A percentile compares a stretch with the other conserved stretches of the same genome.
Evolutionary conservation across 2,329 filamentous ascomycete genomes (phyloP).

Genomic region (Trichophaea hybrida): DNA sequence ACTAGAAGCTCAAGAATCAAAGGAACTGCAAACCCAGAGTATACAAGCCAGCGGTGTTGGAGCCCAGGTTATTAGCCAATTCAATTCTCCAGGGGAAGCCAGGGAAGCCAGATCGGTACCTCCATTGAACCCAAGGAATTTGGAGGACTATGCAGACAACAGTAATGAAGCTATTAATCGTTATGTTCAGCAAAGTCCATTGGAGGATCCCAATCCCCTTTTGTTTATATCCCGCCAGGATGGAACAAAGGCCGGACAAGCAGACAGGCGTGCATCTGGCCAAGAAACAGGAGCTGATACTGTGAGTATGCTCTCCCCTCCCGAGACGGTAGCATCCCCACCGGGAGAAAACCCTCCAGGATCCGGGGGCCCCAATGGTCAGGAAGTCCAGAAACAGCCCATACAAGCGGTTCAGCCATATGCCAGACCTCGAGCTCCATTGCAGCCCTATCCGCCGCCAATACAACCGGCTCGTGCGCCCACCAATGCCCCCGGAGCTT

Average conservation of each 20-base stretch:
- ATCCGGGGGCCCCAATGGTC: not conserved
- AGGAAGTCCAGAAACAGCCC: not conserved
- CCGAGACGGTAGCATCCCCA: constrained; percentile 2
- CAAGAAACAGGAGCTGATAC: not conserved
- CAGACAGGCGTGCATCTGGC: not conserved
- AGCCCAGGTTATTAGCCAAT: not conserved
- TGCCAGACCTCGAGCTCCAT: not conserved
- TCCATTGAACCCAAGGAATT: not conserved
- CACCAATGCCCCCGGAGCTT: not conserved
- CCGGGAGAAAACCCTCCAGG: not conserved
- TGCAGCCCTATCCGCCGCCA: not conserved
- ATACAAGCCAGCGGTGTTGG: not conserved
- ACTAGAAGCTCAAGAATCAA: not conserved
- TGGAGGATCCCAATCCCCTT: not conserved
- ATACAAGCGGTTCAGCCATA: not conserved
- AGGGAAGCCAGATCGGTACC: not conserved
- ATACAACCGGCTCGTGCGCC: not conserved
- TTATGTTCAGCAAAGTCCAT: not conserved
- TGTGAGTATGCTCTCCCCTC: constrained; percentile 3
- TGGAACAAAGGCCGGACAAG: not conserved
- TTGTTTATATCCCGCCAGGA: not conserved
- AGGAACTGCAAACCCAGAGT: not conserved
- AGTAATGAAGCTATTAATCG: not conserved
- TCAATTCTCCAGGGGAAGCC: not conserved
- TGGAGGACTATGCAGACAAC: not conserved